Percentiles rank a stretch among this genome's conserved stretches.
Evolutionary conservation across 352 stramenopile species (phyloP).

Genomic region (Pythium dissotocum): DNA sequence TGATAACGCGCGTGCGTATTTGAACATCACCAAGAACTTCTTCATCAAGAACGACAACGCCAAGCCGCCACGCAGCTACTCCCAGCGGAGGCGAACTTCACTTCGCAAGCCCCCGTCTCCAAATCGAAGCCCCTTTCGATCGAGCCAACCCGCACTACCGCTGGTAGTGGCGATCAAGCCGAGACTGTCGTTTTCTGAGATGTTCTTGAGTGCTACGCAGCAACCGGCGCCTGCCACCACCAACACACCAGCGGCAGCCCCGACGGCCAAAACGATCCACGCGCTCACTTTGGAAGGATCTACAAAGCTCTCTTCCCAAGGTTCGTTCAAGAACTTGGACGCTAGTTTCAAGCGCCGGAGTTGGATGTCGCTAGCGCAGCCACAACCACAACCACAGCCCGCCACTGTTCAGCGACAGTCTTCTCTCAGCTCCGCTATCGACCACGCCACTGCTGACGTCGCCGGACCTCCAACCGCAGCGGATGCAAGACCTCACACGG

Average conservation of each 20-base stretch:
- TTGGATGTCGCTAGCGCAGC: background rate
- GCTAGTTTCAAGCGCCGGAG: background rate
- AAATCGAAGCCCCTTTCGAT: background rate
- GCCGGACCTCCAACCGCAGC: background rate
- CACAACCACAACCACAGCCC: background rate
- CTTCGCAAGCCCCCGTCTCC: background rate
- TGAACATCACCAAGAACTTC: slow-evolving; percentile 72
- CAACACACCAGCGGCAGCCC: background rate
- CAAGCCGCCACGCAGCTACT: slow-evolving; percentile 12
- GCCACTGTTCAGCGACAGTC: background rate
- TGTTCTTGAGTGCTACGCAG: background rate
- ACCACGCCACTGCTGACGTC: background rate
- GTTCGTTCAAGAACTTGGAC: background rate
- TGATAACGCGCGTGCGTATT: slow-evolving; percentile 33
- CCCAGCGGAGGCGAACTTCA: background rate
- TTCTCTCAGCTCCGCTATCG: background rate
- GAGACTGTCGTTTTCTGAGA: slow-evolving; percentile 5
- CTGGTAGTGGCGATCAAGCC: background rate
- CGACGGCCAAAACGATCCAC: background rate
- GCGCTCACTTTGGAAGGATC: background rate
- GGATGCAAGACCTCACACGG: background rate
- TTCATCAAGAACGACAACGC: slow-evolving; percentile 50
- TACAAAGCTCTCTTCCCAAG: background rate
- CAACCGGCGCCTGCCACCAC: background rate
- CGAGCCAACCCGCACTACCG: background rate